phyloP scores from a whole-genome alignment of 768 basidiomycete species.

The Cubamyces sp. region DNA sequence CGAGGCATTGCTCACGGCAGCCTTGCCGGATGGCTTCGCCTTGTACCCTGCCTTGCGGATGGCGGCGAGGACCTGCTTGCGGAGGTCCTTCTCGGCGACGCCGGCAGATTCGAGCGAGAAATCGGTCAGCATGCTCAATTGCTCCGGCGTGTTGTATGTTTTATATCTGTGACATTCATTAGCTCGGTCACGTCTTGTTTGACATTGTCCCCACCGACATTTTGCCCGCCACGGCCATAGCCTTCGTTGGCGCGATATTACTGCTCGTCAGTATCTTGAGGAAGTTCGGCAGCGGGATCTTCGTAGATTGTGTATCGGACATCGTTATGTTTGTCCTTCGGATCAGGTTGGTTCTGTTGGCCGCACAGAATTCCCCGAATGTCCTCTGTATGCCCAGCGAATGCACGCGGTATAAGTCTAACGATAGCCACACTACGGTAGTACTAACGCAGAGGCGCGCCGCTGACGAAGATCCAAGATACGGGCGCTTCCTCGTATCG shows the following conservation, averaged over 20 bases:
- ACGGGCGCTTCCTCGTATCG: conserved; percentile 7
- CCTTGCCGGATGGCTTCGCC: conserved; percentile 13
- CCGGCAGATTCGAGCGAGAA: conserved; percentile 60
- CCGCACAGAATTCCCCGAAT: too few species aligned
- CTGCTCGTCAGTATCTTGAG: conserved; percentile 66
- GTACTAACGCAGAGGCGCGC: not conserved
- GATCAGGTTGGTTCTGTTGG: too few species aligned
- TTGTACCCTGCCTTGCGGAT: conserved; percentile 68
- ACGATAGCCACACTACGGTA: not conserved
- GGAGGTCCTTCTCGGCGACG: conserved; percentile 64
- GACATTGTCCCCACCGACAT: conserved; percentile 47
- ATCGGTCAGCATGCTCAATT: conserved; percentile 62
- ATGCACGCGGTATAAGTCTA: too few species aligned
- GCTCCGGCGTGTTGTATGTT: conserved; percentile 61
- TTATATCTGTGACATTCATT: conserved; percentile 58
- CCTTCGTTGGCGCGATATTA: conserved; percentile 60
- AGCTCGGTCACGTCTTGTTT: not conserved
- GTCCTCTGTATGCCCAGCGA: too few species aligned
- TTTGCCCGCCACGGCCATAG: conserved; percentile 73
- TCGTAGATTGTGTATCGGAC: conserved; percentile 36
- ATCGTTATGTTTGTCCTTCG: conserved; percentile 19
- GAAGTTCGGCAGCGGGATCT: conserved; percentile 66
- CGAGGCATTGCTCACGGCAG: not conserved
- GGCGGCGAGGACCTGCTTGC: conserved; percentile 61
- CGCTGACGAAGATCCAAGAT: conserved; percentile 8